Base-by-base conservation (phyloP, 2,329 filamentous ascomycete species). In the Mollisiaceae sp. region DNA sequence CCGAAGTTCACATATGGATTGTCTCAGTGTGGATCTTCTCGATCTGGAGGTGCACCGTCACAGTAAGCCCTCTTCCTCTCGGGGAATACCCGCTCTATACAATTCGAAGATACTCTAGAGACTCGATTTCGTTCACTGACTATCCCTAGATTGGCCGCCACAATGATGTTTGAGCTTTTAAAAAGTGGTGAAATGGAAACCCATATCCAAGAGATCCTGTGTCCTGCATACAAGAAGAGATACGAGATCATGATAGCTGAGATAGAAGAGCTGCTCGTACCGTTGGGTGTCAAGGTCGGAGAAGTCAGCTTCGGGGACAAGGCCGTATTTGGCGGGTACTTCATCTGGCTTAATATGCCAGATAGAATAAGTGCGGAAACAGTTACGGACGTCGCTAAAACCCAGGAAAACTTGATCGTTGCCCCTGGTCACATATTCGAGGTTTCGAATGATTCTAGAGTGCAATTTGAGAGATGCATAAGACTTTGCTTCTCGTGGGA, bases 281-380 rank as follows among this genome's bases (percentile, higher is more conserved):
- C 90, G 0, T 79, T 91, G 0, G 90, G 89, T 1, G 84, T 91
- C 0, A 75, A 63, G 35, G 75, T 81, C 39, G 73, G 76, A 35
- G 76, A 79, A 70, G 77, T 72, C 65, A 81, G 43, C 76, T 77
- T 15, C 78, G 84, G 63, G 72, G 76, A 1, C 76, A 79, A 63
- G 77, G 80, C 39, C 75, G 77, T 89, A 2, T 90, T 89, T 36
- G 93, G 93, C 0, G 93, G 93, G 0, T 97, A 94, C 76, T 97
- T 97, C 76, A 81, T 97, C 57, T 97, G 93, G 93, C 77, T 96
- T 32, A 83, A 82, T 1, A 77, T 97, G 4, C 88, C 89, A 0
- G 68, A 76, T 1, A 76, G 68, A 63, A 54, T 80, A 2, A 78
- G 90, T 62, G 80, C 82, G 9, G 87, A 84, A 41, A 79, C 78